Conservation (phyloP, 345 rosid genomes). For the Melaleuca quinquenervia region DNA sequence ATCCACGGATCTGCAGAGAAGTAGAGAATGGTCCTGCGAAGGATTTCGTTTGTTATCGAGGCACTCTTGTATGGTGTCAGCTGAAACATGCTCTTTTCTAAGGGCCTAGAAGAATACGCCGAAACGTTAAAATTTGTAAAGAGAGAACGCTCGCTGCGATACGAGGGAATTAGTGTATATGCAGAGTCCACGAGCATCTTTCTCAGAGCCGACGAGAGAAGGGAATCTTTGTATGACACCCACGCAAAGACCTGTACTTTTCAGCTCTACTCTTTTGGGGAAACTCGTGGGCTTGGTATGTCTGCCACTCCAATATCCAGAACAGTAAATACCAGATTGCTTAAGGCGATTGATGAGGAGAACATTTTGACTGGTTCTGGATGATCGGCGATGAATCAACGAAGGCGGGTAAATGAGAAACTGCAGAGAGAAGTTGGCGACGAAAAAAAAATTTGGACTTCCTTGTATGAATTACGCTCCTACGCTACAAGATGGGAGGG, state of each 20-base stretch:
- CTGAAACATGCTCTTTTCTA: background rate
- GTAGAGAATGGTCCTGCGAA: background rate
- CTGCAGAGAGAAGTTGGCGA: background rate
- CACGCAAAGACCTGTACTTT: background rate
- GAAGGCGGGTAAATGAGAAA: background rate
- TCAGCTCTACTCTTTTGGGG: background rate
- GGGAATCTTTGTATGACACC: background rate
- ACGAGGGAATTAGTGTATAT: background rate
- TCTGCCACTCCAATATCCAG: background rate
- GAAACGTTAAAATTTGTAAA: background rate
- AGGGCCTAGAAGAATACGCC: background rate
- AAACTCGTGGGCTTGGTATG: background rate
- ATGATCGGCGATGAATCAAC: background rate
- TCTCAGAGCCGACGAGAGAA: background rate
- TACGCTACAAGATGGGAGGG: background rate
- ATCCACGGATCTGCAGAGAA: background rate
- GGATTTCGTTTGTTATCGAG: background rate
- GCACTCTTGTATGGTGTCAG: background rate
- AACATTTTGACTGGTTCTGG: background rate
- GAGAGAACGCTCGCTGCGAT: background rate
- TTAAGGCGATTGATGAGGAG: background rate
- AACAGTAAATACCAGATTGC: too few species aligned
- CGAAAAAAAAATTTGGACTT: background rate
- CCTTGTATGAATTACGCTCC: background rate
- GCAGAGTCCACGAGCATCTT: background rate